Conservation (phyloP, 768 basidiomycete genomes). For the Phaffia australis region DNA sequence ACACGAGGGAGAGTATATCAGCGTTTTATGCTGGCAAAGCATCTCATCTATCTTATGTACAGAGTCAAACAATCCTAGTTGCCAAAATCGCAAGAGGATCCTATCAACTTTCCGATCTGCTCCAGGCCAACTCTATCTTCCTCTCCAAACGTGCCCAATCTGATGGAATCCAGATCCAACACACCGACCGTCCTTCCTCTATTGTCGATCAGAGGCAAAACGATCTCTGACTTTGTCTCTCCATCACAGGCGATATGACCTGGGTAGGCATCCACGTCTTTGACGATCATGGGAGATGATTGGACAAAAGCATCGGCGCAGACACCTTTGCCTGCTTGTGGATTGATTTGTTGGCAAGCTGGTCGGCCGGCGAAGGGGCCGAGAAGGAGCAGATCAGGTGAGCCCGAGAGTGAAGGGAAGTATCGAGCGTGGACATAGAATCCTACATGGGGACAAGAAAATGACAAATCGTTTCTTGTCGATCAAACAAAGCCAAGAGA, state of each 20-base stretch:
- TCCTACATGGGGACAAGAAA: conserved; percentile 44
- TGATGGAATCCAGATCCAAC: conserved; percentile 77
- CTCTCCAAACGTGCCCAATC: conserved; percentile 56
- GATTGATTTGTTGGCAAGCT: conserved; percentile 71
- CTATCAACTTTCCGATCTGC: conserved; percentile 55
- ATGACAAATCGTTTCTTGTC: background rate
- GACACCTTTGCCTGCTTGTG: conserved; percentile 44
- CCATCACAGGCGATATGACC: conserved; percentile 94
- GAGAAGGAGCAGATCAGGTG: conserved; percentile 46
- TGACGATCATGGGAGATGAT: conserved; percentile 46
- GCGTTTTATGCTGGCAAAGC: no score
- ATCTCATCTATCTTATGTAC: no score
- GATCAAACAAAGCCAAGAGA: background rate
- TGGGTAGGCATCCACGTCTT: conserved; percentile 66
- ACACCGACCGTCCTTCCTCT: conserved; percentile 40
- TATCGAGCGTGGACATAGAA: conserved; percentile 67
- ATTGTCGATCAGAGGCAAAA: conserved; percentile 51
- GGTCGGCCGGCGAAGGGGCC: conserved; percentile 86
- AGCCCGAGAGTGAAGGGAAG: conserved; percentile 43
- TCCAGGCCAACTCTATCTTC: conserved; percentile 70
- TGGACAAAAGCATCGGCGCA: conserved; percentile 68
- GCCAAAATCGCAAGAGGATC: conserved; percentile 31
- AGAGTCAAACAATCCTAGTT: no score
- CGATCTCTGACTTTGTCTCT: conserved; percentile 80
- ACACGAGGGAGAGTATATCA: no score